Evolutionary conservation across 139 green algal species (phyloP).

Genomic region (Picochlorum costavermella): DNA sequence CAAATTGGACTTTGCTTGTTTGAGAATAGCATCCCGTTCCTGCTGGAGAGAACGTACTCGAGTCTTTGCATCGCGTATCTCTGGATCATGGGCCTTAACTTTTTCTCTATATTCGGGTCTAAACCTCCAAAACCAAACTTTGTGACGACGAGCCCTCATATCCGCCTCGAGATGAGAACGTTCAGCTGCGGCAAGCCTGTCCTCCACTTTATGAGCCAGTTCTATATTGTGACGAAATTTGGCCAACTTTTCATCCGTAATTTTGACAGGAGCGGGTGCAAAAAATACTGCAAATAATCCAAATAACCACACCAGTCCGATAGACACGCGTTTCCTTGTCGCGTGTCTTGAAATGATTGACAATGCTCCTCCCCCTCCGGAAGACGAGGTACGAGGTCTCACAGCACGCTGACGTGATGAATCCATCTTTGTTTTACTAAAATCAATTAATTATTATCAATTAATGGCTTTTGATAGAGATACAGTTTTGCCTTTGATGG

Average conservation of each 20-base stretch:
- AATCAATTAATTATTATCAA: no score
- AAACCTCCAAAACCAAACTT: slow-evolving; percentile 50
- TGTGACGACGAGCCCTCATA: slow-evolving; percentile 7
- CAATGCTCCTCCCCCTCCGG: background rate
- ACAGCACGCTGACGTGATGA: no score
- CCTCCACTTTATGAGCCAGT: slow-evolving; percentile 6
- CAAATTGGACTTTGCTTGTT: slow-evolving; percentile 32
- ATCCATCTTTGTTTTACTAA: no score
- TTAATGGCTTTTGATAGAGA: background rate
- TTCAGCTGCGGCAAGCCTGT: background rate
- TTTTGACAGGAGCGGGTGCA: slow-evolving; percentile 25
- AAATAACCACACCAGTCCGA: slow-evolving; percentile 30
- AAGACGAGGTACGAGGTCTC: no score
- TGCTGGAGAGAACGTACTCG: slow-evolving; percentile 8
- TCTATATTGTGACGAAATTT: slow-evolving; percentile 17
- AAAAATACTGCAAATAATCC: slow-evolving; percentile 39
- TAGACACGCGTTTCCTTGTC: background rate
- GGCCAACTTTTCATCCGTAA: slow-evolving; percentile 30
- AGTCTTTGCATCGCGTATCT: slow-evolving; percentile 9
- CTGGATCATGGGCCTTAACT: slow-evolving; percentile 2
- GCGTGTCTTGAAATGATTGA: background rate
- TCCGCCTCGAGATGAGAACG: background rate
- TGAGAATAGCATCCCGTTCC: slow-evolving; percentile 12
- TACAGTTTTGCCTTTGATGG: background rate
- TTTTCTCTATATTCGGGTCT: slow-evolving; percentile 15